These are phyloP conservation scores for Bassia scoparia DNA, from an alignment of 148 eudicot genomes.

Conservation along the genomic window DNA sequence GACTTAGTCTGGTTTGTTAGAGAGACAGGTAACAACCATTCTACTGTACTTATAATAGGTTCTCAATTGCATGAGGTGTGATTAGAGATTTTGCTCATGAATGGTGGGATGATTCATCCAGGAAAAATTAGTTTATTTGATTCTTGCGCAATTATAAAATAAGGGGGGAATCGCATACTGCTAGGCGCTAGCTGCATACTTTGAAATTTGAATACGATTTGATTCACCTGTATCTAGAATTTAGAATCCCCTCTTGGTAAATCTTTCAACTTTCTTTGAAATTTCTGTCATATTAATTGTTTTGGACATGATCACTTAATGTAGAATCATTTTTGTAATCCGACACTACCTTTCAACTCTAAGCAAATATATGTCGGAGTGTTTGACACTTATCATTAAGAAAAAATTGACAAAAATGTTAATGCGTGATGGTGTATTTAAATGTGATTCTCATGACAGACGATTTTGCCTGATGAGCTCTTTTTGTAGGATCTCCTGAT, in stretches of 20 bases:
- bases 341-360: neutral
- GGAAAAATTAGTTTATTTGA: neutral
- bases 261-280: neutral
- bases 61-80: too few relatives aligned
- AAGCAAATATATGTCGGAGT: neutral
- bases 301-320: neutral
- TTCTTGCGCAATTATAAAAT: neutral
- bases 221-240: neutral
- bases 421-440: neutral
- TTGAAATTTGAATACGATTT: neutral
- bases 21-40: slow-evolving; percentile 67
- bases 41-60: neutral
- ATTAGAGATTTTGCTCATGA: neutral
- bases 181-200: neutral
- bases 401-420: neutral
- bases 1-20: slow-evolving; percentile 85
- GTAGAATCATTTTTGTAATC: neutral
- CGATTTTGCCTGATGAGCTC: slow-evolving; percentile 17
- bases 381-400: neutral
- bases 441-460: neutral
- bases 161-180: neutral
- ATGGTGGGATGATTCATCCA: too few relatives aligned
- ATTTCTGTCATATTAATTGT: neutral
- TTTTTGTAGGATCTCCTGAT: slow-evolving; percentile 60
- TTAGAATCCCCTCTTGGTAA: neutral